These are phyloP conservation scores for Polygonum maritimum DNA, from an alignment of 148 eudicot genomes.

Conservation along the genomic window DNA sequence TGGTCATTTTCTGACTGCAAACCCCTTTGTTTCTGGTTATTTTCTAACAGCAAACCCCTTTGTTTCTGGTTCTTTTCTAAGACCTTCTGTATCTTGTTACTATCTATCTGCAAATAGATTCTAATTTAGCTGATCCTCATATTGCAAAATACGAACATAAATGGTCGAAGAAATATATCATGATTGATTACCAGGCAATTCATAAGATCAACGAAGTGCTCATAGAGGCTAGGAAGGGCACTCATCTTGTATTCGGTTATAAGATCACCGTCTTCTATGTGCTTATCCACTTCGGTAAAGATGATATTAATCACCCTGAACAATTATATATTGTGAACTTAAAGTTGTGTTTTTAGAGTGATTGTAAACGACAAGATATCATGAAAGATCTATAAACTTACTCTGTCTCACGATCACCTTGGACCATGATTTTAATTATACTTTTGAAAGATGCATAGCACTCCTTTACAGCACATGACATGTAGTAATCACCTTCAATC, in stretches of 20 bases:
- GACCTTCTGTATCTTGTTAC: conserved; percentile 42
- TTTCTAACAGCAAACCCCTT: conserved; percentile 41
- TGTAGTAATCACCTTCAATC: conserved; percentile 62
- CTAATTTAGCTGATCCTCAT: neutral
- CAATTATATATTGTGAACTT: neutral
- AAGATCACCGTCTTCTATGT: conserved; percentile 39
- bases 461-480: conserved; percentile 82
- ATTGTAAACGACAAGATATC: neutral
- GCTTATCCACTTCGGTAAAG: conserved; percentile 66
- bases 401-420: conserved; percentile 58
- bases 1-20: conserved; percentile 64
- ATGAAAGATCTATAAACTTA: conserved; percentile 27
- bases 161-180: neutral
- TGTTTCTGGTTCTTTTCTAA: conserved; percentile 43
- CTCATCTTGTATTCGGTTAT: conserved; percentile 60
- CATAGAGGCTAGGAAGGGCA: conserved; percentile 85
- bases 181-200: conserved; percentile 57
- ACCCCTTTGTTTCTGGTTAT: conserved; percentile 40
- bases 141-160: neutral
- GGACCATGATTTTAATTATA: conserved; percentile 59
- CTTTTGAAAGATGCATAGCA: conserved; percentile 87
- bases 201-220: conserved; percentile 77
- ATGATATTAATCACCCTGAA: conserved; percentile 66
- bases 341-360: neutral
- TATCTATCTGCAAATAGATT: conserved; percentile 43